Evolutionary conservation across 371 early-diverging fungal genomes (phyloP).

Genomic region (Mortierella polycephala): DNA sequence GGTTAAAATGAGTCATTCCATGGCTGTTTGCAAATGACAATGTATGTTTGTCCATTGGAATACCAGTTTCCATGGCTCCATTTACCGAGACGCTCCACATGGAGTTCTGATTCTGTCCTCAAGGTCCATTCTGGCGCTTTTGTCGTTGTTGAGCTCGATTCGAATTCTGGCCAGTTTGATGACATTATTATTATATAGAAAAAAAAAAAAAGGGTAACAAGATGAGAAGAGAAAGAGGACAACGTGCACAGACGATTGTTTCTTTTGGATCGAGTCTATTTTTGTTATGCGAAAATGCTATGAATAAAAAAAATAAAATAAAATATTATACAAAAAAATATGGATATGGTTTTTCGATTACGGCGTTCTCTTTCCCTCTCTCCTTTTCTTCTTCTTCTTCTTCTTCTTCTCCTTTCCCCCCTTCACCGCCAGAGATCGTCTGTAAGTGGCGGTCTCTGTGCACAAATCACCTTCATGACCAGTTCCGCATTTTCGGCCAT

Average conservation of each 20-base stretch:
- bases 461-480: conserved; percentile 46
- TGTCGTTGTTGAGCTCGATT: neutral
- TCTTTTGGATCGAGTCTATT: neutral
- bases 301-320: neutral
- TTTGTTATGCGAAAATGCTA: neutral
- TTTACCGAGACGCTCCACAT: conserved; percentile 42
- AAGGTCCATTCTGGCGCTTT: conserved; percentile 40
- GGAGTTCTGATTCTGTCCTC: conserved; percentile 43
- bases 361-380: neutral
- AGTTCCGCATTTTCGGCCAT: conserved; percentile 32
- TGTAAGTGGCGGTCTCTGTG: conserved; percentile 44
- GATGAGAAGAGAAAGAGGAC: neutral
- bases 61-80: neutral
- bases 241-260: too few species aligned
- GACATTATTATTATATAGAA: neutral
- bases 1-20: neutral
- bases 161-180: conserved; percentile 30
- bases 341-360: neutral
- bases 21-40: neutral
- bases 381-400: neutral
- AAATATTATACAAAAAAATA: neutral
- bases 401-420: neutral
- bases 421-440: conserved; percentile 40
- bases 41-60: neutral
- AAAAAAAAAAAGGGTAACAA: neutral